These are phyloP conservation scores for Pleurotus eryngii DNA, from an alignment of 768 basidiomycete species.

Conservation along the genomic window DNA sequence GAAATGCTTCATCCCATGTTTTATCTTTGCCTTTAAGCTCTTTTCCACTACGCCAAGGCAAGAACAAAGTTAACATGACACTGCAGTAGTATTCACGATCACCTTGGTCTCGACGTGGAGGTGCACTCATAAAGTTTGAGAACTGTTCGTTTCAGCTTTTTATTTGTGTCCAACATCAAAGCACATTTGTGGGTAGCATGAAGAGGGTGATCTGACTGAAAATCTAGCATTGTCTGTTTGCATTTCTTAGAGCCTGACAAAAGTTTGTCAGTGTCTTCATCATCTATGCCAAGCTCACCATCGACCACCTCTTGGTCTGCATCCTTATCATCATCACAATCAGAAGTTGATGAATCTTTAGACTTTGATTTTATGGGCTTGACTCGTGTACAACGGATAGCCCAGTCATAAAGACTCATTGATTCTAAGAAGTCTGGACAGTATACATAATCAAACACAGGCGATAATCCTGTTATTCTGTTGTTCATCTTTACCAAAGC, in stretches of 20 bases:
- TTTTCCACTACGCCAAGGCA: slow-evolving; percentile 25
- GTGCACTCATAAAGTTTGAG: slow-evolving; percentile 29
- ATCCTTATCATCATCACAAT: neutral
- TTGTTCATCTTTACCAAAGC: slow-evolving; percentile 15
- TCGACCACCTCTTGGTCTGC: neutral
- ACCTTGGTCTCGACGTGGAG: slow-evolving; percentile 27
- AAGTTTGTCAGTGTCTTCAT: too few relatives aligned
- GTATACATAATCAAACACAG: slow-evolving; percentile 14
- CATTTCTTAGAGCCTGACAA: too few relatives aligned
- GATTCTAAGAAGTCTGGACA: slow-evolving; percentile 9
- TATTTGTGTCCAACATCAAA: neutral
- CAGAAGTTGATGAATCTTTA: neutral
- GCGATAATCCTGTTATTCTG: slow-evolving; percentile 16
- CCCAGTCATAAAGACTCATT: slow-evolving; percentile 15
- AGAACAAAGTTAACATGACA: slow-evolving; percentile 30
- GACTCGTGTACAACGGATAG: slow-evolving; percentile 4
- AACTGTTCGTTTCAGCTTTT: slow-evolving; percentile 7
- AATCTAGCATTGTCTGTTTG: too few relatives aligned
- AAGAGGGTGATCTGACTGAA: slow-evolving; percentile 8
- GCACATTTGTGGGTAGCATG: slow-evolving; percentile 7
- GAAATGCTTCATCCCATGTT: slow-evolving; percentile 22
- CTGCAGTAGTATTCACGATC: slow-evolving; percentile 28
- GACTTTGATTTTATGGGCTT: neutral
- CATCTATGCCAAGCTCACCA: too few relatives aligned
- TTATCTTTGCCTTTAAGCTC: slow-evolving; percentile 19